Percentiles rank a stretch among this genome's conserved stretches.
Evolutionary conservation across 1,139 yeast genomes (phyloP).

Genomic region (Arxiozyma telluris): DNA sequence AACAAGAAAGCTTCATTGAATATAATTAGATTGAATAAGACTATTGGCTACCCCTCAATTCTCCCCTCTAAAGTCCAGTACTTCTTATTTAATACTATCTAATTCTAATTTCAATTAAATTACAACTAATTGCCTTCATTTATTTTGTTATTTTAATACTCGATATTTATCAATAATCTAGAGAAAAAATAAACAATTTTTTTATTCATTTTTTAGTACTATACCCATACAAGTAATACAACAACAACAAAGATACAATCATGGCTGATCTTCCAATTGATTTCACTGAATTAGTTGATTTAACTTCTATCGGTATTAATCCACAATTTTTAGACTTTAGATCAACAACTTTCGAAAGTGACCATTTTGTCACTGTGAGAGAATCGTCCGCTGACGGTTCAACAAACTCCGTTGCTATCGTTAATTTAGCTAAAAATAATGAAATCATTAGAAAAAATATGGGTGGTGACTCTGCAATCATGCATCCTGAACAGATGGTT

Average conservation of each 20-base stretch:
- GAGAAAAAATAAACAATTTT: neutral
- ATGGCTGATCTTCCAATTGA: conserved; percentile 83
- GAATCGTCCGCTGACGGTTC: conserved; percentile 51
- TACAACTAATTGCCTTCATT: neutral
- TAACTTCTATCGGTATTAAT: conserved; percentile 75
- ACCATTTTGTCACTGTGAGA: conserved; percentile 80
- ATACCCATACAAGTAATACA: neutral
- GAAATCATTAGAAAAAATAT: conserved; percentile 79
- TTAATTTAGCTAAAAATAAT: conserved; percentile 69
- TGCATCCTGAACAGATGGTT: conserved; percentile 85
- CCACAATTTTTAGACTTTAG: conserved; percentile 82
- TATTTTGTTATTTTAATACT: neutral
- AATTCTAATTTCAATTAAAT: no score
- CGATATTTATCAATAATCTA: no score
- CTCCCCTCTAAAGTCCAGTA: neutral
- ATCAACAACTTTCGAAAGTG: conserved; percentile 90
- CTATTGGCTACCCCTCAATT: neutral
- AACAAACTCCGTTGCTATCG: conserved; percentile 76
- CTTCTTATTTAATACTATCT: neutral
- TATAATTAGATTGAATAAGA: no score
- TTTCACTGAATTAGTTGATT: conserved; percentile 88
- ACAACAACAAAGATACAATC: neutral
- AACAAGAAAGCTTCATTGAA: no score
- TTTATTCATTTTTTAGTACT: neutral
- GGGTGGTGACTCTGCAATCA: conserved; percentile 96